Percentiles rank a stretch among this genome's conserved stretches.
These are phyloP conservation scores for Moricandia arvensis DNA, from an alignment of 345 rosid genomes.

Conservation along the genomic window DNA sequence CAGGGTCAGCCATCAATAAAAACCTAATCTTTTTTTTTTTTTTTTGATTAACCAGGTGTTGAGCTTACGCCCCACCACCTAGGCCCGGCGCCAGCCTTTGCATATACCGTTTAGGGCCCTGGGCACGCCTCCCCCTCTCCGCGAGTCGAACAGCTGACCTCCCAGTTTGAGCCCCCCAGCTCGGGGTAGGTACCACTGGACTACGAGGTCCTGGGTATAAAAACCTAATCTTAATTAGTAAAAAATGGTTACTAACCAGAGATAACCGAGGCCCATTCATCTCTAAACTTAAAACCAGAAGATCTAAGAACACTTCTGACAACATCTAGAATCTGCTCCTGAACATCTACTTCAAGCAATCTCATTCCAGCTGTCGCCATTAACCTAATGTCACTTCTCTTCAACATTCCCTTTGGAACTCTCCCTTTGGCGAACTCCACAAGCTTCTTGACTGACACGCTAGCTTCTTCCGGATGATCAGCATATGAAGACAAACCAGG, in stretches of 20 bases:
- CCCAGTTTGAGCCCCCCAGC: too few species aligned
- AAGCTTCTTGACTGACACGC: conserved; percentile 56
- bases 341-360: conserved; percentile 52
- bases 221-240: neutral
- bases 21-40: too few species aligned
- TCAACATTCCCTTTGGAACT: conserved; percentile 57
- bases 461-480: conserved; percentile 52
- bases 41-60: too few species aligned
- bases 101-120: too few species aligned
- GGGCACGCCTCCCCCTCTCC: too few species aligned
- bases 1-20: neutral
- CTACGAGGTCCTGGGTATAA: too few species aligned
- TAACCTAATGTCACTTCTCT: conserved; percentile 67
- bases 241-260: conserved; percentile 45
- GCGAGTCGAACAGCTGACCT: too few species aligned
- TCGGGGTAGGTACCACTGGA: too few species aligned
- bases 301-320: conserved; percentile 52
- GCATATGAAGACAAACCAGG: conserved; percentile 77
- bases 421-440: conserved; percentile 59
- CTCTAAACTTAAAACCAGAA: conserved; percentile 66
- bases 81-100: too few species aligned
- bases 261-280: conserved; percentile 84
- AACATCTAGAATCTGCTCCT: conserved; percentile 53
- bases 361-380: conserved; percentile 98
- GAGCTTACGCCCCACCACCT: too few species aligned